Evolutionary conservation across 768 basidiomycete species (phyloP).

Genomic region (Lyophyllum shimeji): DNA sequence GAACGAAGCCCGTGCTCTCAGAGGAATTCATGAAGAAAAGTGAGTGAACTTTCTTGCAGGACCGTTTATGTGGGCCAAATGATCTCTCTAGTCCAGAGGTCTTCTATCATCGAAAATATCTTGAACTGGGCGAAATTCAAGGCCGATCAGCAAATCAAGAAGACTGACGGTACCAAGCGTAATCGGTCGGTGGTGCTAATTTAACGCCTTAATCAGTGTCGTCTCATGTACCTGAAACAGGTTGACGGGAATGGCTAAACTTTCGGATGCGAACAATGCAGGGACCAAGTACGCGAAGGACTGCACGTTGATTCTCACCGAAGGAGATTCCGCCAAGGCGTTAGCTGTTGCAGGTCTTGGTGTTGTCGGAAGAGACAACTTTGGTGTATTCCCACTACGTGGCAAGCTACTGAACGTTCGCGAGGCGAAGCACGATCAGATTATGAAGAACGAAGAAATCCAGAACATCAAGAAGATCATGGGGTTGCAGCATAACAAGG

Average conservation of each 20-base stretch:
- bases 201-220: neutral
- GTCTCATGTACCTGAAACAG: conserved; percentile 37
- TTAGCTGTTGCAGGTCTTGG: conserved; percentile 92
- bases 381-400: conserved; percentile 96
- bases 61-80: neutral
- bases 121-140: conserved; percentile 97
- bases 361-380: conserved; percentile 95
- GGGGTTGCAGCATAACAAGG: conserved; percentile 92
- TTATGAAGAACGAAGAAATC: conserved; percentile 98
- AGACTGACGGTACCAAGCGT: conserved; percentile 90
- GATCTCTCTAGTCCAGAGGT: conserved; percentile 71
- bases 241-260: conserved; percentile 86
- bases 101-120: conserved; percentile 87
- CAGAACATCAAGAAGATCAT: conserved; percentile 98
- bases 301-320: conserved; percentile 95
- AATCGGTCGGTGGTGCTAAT: conserved; percentile 56
- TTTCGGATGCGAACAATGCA: conserved; percentile 97
- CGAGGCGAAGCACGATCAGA: conserved; percentile 93
- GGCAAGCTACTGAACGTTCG: conserved; percentile 97
- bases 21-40: conserved; percentile 98
- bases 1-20: conserved; percentile 77
- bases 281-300: conserved; percentile 77
- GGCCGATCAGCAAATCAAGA: conserved; percentile 94
- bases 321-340: conserved; percentile 99
- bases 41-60: conserved; percentile 32